Evolutionary conservation across 371 early-diverging fungal species (phyloP), one percentile per base, ranked within the genome.

Genomic region (Coemansia sp.): DNA sequence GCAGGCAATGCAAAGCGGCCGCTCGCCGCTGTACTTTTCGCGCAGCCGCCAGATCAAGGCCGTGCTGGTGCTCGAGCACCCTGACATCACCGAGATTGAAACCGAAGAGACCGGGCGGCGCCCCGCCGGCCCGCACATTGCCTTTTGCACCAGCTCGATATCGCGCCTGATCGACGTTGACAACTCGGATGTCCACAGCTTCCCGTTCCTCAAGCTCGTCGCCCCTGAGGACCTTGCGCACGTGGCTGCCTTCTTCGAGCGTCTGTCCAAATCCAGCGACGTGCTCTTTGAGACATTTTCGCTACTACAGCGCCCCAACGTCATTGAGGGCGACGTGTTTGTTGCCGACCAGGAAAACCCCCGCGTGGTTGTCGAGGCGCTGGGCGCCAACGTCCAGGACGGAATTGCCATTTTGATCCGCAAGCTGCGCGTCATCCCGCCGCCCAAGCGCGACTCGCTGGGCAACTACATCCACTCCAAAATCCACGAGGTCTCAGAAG

Each of bases 371-470:
- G 74, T 72, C 34, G 74, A 68, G 59, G 68, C 68, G 12, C 45
- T 72, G 39, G 72, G 68, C 14, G 72, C 72, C 5, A 68, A 64
- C 20, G 68, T 68, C 52, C 68, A 68, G 45, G 74, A 72, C 45
- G 74, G 74, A 36, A 61, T 72, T 26, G 69, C 68, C 12, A 40
- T 72, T 41, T 58, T 72, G 20, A 12, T 72, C 45, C 38, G 74
- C n/a, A 64, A 61, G 43, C 61, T 68, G 20, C 34, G 57, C 9
- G 35, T 38, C 2, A 16, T 49, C 20, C 31, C 64, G 1, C 51
- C 74, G 38, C 69, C 69, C 20, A 58, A 53, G 50, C 40, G 59
- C 42, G 61, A 68, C 45, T 38, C 36, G 16, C 14, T 63, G 43
- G 68, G 64, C 49, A 64, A 64, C 59, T 68, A 61, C 20, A 40